A percentile compares a stretch with the other conserved stretches of the same genome.
Conservation (phyloP, 2,329 filamentous ascomycete genomes). For the Neofusicoccum umdonicola region DNA sequence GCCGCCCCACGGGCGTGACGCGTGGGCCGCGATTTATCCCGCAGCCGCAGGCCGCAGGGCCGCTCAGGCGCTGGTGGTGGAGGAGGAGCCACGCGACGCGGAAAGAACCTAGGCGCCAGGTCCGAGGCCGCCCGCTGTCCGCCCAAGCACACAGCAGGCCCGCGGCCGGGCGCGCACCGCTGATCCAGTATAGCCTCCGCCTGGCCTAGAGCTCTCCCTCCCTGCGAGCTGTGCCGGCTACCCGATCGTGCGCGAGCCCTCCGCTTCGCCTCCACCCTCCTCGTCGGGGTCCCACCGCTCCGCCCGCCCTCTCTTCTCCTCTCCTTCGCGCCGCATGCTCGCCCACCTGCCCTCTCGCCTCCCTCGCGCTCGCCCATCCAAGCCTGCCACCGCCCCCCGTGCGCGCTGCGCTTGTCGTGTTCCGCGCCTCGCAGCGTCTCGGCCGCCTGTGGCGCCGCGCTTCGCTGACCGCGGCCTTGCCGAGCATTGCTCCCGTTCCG, state of each 20-base stretch:
- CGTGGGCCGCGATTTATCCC: neutral
- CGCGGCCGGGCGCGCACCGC: slow-evolving; percentile 2
- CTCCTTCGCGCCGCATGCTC: slow-evolving; percentile 8
- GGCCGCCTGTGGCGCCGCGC: slow-evolving; percentile 3
- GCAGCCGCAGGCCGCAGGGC: neutral
- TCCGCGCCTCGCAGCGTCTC: slow-evolving; percentile 19
- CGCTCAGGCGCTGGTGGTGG: neutral
- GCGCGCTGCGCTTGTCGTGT: slow-evolving; percentile 2
- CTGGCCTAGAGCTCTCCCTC: slow-evolving; percentile 3
- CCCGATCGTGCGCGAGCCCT: slow-evolving; percentile 8
- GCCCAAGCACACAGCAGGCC: neutral
- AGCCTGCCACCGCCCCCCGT: neutral
- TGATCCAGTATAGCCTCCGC: slow-evolving; percentile 6
- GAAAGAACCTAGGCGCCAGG: neutral
- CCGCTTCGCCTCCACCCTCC: slow-evolving; percentile 14
- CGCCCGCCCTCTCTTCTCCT: slow-evolving; percentile 17
- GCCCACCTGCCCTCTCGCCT: neutral
- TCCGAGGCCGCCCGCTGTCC: slow-evolving; percentile 1
- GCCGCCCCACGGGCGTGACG: neutral
- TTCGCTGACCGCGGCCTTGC: slow-evolving; percentile 4
- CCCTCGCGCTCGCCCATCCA: neutral
- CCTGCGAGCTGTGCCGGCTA: slow-evolving; percentile 11
- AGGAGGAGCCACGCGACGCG: slow-evolving; percentile 2
- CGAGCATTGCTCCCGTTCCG: slow-evolving; percentile 9
- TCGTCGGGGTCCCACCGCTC: slow-evolving; percentile 17